Evolutionary conservation across 2,329 filamentous ascomycete species (phyloP), one percentile per base, ranked within the genome.

Genomic region (Didymella pinodella): DNA sequence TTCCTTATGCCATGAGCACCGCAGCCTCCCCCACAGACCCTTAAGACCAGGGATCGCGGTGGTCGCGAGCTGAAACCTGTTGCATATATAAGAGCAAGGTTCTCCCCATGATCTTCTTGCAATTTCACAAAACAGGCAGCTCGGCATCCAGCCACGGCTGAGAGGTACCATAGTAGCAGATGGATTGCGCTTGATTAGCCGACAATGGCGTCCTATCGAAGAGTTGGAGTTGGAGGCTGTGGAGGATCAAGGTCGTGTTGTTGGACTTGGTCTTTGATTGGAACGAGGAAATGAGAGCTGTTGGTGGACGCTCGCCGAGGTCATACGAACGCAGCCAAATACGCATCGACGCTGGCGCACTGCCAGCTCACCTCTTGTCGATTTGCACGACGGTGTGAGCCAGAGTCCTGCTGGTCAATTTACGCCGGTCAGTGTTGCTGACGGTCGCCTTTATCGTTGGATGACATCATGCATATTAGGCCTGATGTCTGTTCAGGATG

Each of bases 111-210:
- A 59, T 51, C 50, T 54, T 28, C 50, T 36, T 43, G n/a, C 26
- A 40, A 22, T 43, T 28, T 14, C 46, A 47, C 50, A 18, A 47
- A 50, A 49, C 34, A 22, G 40, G 50, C 56, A 59, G 40, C 40
- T 59, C 46, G 32, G 45, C 29, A 29, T 18, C n/a, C 50, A 50
- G 46, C 48, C 41, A 54, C 32, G 51, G 56, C 56, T 59, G 56
- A 44, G 32, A 11, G 8, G 29, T 41, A 52, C 34, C 46, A 18
- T 18, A 18, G 18, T 18, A 18, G 18, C 18, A 50, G 41, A 46
- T 32, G 26, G 43, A n/a, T 47, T 36, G 14, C 18, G 56, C 56
- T 54, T 36, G 40, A 41, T 50, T 51, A 51, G 41, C 41, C 40
- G n/a, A 8, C n/a, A 6, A 12, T 10, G 22, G 47, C 4, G 20